These are phyloP conservation scores for Prunella vulgaris DNA, from an alignment of 257 asterid genomes.

Conservation along the genomic window DNA sequence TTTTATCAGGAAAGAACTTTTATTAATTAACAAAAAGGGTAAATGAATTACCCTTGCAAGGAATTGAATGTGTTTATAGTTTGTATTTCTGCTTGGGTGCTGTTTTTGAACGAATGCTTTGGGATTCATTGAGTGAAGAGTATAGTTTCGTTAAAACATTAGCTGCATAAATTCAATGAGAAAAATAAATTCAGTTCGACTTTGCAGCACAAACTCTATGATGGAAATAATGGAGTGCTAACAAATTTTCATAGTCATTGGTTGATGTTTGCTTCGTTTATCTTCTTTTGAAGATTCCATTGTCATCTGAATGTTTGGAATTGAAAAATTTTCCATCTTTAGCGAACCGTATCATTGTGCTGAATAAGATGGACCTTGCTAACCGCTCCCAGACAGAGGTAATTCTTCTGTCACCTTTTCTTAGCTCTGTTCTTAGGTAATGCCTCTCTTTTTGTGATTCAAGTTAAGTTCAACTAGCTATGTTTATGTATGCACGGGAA, in stretches of 20 bases:
- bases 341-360: conserved; percentile 43
- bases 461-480: background rate
- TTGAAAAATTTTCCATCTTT: conserved; percentile 37
- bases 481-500: background rate
- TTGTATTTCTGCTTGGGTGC: background rate
- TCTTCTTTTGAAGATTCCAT: conserved; percentile 50
- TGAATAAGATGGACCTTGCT: conserved; percentile 45
- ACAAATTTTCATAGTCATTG: background rate
- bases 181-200: no score
- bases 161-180: background rate
- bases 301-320: conserved; percentile 56
- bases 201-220: background rate
- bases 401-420: background rate
- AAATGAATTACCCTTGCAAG: no score
- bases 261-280: background rate
- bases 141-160: background rate
- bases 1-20: no score
- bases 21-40: no score
- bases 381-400: conserved; percentile 32
- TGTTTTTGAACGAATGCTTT: background rate
- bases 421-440: background rate
- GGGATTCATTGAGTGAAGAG: no score
- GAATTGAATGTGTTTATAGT: background rate
- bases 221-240: background rate
- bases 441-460: background rate